Base-by-base conservation (phyloP, 345 rosid species). In the Hibiscus tridactylites region DNA sequence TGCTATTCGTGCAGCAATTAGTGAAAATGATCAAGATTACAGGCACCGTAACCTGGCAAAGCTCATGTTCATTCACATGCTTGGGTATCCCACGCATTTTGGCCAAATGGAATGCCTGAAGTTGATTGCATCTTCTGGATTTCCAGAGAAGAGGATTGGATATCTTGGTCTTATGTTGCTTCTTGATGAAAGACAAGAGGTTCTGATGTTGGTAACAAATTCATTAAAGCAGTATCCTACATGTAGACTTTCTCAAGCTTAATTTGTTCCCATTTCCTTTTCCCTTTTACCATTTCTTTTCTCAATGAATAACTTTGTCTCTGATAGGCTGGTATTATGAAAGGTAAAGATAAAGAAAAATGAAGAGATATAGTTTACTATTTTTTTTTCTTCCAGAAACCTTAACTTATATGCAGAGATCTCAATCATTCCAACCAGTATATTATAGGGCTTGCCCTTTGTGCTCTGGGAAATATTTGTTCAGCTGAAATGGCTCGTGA, bases 61-160 rank as follows among this genome's bases (percentile, higher is more conserved):
- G 80, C 99, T 95, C 80, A 95, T 95, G 99, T 95, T 92, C 75
- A 95, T 95, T 78, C 99, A 95, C 84, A 95, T 95, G 99, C 96
- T 95, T 71, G 99, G 99, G 73, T 95, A 95, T 77, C 99, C 99
- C 3, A 95, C 99, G 13, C 99, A 95, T 83, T 95, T 95, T 81
- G 99, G 98, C 70, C 99, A 95, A 81, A 95, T 95, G 99, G 99
- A 95, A 81, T 92, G 97, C 84, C 85, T 95, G 76, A 95, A 95
- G 74, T 89, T 90, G 47, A 95, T 95, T 77, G 99, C 98, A 4
- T 89, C 99, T 68, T 74, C 99, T 61, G 98, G 94, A 46, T 95
- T 95, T 84, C 99, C 99, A 1, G 99, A 92, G 86, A 95, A 95
- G 85, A 89, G 99, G 79, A 95, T 95, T 61, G 99, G 99, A 11